Conservation (phyloP, 2,329 filamentous ascomycete species). For the Botrytis byssoidea region DNA sequence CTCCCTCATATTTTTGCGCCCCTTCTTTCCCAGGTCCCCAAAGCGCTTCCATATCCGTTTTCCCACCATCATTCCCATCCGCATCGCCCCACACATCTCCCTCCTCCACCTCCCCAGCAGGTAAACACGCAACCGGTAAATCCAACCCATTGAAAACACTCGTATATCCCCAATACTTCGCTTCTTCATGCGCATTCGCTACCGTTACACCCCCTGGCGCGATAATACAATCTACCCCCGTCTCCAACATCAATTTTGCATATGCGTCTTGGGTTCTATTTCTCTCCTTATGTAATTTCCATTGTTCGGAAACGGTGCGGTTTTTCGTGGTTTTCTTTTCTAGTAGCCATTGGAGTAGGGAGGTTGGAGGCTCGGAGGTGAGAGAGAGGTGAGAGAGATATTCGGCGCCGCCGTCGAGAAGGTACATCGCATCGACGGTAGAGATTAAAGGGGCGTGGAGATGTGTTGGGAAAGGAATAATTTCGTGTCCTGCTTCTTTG, state of each 20-base stretch:
- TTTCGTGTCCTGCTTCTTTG: background rate
- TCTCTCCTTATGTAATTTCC: conserved; percentile 27
- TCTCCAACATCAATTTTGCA: conserved; percentile 29
- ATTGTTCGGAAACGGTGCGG: background rate
- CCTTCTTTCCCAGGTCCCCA: background rate
- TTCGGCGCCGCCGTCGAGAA: conserved; percentile 28
- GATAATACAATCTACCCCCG: conserved; percentile 22
- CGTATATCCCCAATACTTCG: conserved; percentile 27
- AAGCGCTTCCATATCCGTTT: background rate
- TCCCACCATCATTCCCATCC: background rate
- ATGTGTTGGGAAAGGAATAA: background rate
- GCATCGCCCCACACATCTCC: background rate
- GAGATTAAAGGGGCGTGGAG: background rate
- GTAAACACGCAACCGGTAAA: conserved; percentile 19
- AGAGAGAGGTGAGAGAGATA: conserved; percentile 22
- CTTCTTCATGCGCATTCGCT: conserved; percentile 19
- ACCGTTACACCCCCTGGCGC: conserved; percentile 20
- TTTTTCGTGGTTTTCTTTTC: background rate
- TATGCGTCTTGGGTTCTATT: conserved; percentile 38
- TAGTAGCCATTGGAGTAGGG: conserved; percentile 30
- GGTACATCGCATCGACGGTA: background rate
- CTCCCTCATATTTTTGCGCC: conserved; percentile 39
- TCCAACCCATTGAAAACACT: conserved; percentile 24
- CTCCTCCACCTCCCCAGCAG: conserved; percentile 14
- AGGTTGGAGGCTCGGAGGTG: conserved; percentile 24